A percentile compares a stretch with the other conserved stretches of the same genome.
phyloP scores from a whole-genome alignment of 2,329 filamentous ascomycete species.

The Hawksworthiomyces lignivorus region DNA sequence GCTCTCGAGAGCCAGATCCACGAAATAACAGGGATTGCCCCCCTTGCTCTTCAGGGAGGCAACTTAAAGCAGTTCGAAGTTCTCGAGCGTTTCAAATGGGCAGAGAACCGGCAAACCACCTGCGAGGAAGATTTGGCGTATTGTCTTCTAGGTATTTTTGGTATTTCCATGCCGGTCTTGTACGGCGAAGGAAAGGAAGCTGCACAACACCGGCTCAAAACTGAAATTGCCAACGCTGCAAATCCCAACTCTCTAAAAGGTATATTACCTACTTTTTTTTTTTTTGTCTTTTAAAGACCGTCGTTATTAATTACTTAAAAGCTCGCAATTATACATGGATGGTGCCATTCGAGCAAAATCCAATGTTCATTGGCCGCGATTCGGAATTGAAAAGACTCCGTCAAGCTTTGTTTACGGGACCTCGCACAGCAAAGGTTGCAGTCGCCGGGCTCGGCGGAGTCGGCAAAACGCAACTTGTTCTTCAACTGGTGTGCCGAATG shows the following conservation, averaged over 20 bases:
- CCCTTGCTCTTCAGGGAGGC: constrained; percentile 13
- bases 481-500: constrained; percentile 25
- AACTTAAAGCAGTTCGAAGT: constrained; percentile 14
- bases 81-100: constrained; percentile 19
- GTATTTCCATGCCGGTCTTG: constrained; percentile 12
- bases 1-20: constrained; percentile 17
- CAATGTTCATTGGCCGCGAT: constrained; percentile 19
- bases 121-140: constrained; percentile 15
- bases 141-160: constrained; percentile 16
- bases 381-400: constrained; percentile 15
- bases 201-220: constrained; percentile 10
- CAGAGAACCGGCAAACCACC: constrained; percentile 8
- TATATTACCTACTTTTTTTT: background rate
- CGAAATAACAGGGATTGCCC: constrained; percentile 18
- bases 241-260: background rate
- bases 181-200: constrained; percentile 13
- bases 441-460: constrained; percentile 27
- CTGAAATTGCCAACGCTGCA: constrained; percentile 3
- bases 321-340: no score
- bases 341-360: constrained; percentile 20
- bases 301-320: no score
- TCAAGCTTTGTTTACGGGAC: constrained; percentile 9
- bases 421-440: constrained; percentile 19
- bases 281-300: background rate
- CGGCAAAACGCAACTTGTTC: constrained; percentile 32